Conservation (phyloP, 2,329 filamentous ascomycete species). For the Corynespora cassiicola region DNA sequence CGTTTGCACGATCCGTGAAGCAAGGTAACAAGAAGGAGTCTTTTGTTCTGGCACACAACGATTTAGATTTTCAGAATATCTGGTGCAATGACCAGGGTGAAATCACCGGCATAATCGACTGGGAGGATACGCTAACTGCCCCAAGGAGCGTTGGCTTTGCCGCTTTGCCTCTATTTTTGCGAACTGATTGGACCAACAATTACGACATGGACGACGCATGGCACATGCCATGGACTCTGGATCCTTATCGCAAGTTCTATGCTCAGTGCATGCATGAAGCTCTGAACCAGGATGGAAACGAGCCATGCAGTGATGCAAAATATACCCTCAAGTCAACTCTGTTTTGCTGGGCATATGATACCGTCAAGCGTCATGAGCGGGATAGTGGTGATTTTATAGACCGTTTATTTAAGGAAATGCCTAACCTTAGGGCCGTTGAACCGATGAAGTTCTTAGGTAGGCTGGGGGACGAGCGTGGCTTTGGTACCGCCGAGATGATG, state of each 20-base stretch:
- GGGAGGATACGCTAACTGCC: slow-evolving; percentile 15
- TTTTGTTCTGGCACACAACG: slow-evolving; percentile 23
- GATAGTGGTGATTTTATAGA: too few relatives aligned
- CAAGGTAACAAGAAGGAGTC: slow-evolving; percentile 14
- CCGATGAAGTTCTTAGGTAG: too few relatives aligned
- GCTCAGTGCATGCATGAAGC: slow-evolving; percentile 13
- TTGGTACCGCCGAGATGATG: too few relatives aligned
- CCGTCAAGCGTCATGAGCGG: too few relatives aligned
- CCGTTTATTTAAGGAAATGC: too few relatives aligned
- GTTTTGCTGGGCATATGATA: too few relatives aligned
- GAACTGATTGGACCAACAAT: slow-evolving; percentile 13
- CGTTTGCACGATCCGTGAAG: neutral
- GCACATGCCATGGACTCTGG: slow-evolving; percentile 6
- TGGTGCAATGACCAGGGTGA: slow-evolving; percentile 18
- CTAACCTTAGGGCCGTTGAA: too few relatives aligned
- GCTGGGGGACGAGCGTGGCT: too few relatives aligned
- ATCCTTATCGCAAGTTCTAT: slow-evolving; percentile 21
- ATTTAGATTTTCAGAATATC: slow-evolving; percentile 32
- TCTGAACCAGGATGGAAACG: too few relatives aligned
- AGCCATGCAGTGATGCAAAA: slow-evolving; percentile 9
- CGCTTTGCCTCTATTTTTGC: slow-evolving; percentile 14
- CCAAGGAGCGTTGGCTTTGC: slow-evolving; percentile 17
- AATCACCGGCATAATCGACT: slow-evolving; percentile 28
- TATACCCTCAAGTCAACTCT: slow-evolving; percentile 19
- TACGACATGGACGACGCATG: neutral